Conservation (phyloP, 371 early-diverging fungal genomes). For the Mucor lusitanicus region DNA sequence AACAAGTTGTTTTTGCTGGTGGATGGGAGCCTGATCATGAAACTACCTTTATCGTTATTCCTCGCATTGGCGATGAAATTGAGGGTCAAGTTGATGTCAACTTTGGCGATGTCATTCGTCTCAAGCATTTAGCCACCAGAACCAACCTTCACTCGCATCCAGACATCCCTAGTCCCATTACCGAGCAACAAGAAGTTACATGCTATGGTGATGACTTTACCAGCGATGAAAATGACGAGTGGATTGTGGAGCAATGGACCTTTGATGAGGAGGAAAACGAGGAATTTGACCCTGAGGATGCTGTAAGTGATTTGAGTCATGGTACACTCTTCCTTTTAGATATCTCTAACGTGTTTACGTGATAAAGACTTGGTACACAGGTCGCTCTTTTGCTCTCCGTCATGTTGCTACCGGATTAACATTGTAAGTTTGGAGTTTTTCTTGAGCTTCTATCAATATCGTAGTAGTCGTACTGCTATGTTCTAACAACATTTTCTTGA, state of each 20-base stretch:
- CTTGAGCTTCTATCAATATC: neutral
- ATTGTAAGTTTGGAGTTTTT: conserved; percentile 34
- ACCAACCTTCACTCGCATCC: conserved; percentile 62
- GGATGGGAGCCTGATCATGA: conserved; percentile 42
- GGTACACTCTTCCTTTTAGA: neutral
- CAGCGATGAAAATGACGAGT: conserved; percentile 63
- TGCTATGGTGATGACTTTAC: conserved; percentile 50
- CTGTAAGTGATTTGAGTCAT: conserved; percentile 16
- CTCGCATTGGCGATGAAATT: conserved; percentile 35
- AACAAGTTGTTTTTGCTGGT: conserved; percentile 54
- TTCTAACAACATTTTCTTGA: neutral
- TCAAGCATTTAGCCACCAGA: conserved; percentile 52
- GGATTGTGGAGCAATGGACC: conserved; percentile 56
- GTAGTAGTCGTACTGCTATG: neutral
- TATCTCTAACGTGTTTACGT: neutral
- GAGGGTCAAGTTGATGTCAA: conserved; percentile 45
- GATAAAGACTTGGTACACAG: conserved; percentile 51
- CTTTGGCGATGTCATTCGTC: conserved; percentile 57
- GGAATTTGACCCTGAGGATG: conserved; percentile 35
- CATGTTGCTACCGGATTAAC: conserved; percentile 53
- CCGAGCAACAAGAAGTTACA: conserved; percentile 65
- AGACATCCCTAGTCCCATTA: conserved; percentile 48
- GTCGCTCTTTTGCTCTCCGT: conserved; percentile 48
- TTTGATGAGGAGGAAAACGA: conserved; percentile 32
- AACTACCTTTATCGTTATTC: conserved; percentile 57